Evolutionary conservation across 2,329 filamentous ascomycete genomes (phyloP), one percentile per base, ranked within the genome.

Genomic region (Corynespora cassiicola): DNA sequence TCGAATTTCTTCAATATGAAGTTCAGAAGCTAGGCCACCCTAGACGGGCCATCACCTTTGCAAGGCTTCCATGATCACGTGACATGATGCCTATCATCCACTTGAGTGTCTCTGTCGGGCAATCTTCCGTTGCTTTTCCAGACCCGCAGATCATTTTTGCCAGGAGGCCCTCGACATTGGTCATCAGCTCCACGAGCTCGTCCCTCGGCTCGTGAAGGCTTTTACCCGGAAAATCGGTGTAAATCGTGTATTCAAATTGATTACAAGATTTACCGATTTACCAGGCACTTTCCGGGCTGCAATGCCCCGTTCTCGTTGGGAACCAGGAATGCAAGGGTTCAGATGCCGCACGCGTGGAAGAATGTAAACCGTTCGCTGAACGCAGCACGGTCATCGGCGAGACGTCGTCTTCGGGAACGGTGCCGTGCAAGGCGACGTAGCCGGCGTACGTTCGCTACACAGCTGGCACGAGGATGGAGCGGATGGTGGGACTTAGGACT

Each of bases 201-300:
- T 54, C 24, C 1, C 69, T 69, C 6, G 54, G 61, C n/a, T 72
- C 64, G 25, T 47, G 44, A 4, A 61, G 36, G 2, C 51, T 55
- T 8, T 36, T 20, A 1, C 58, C 50, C 1, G 58, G 45, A 17
- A 71, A 62, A 45, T 75, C 73, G 35, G 57, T 66, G 55, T 77
- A 78, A n/a, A n/a, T n/a, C n/a, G n/a, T n/a, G 64, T 72, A 76
- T 1, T 77, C 70, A 45, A 67, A 76, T n/a, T n/a, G n/a, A n/a
- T n/a, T n/a, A n/a, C n/a, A n/a, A n/a, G n/a, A n/a, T n/a, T n/a
- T n/a, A n/a, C n/a, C n/a, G n/a, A 40, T 77, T 77, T 45, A 77
- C 61, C 3, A 74, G 65, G 8, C 73, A 66, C 16, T 71, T 52
- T 4, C 70, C 72, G 0, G 61, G 53, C 20, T 61, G 54, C 5